Conservation (phyloP, 208 protist species). For the Trypanosomatidae sp. region DNA sequence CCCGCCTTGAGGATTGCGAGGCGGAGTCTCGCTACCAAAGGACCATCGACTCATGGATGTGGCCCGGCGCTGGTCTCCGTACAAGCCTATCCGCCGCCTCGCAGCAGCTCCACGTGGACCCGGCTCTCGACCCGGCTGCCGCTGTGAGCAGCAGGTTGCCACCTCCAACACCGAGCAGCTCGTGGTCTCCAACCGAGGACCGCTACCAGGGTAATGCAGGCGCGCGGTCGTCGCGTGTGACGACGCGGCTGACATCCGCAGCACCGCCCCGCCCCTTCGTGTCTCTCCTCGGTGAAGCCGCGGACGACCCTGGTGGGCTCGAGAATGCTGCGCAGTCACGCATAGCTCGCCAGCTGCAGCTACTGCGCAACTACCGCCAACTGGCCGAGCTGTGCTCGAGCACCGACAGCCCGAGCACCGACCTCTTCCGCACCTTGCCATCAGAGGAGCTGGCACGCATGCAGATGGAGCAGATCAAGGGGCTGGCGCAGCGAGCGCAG, state of each 20-base stretch:
- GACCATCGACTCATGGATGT: conserved; percentile 30
- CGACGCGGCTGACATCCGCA: conserved; percentile 11
- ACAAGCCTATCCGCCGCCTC: conserved; percentile 3
- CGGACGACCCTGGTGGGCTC: conserved; percentile 14
- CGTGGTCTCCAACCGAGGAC: conserved; percentile 9
- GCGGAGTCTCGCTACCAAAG: conserved; percentile 15
- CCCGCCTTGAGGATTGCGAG: neutral
- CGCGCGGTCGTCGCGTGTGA: conserved; percentile 14
- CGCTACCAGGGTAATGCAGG: conserved; percentile 10
- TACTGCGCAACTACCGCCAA: conserved; percentile 70
- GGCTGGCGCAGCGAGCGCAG: conserved; percentile 23
- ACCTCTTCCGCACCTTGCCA: conserved; percentile 35
- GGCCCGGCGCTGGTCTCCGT: neutral
- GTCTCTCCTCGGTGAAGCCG: conserved; percentile 1
- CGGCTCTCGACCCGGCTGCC: neutral
- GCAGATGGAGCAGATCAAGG: conserved; percentile 29
- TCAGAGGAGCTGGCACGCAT: conserved; percentile 46
- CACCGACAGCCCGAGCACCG: conserved; percentile 34
- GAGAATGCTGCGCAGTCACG: conserved; percentile 45
- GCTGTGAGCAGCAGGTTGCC: neutral
- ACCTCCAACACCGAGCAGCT: conserved; percentile 13
- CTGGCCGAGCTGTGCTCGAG: conserved; percentile 54
- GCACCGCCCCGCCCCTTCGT: conserved; percentile 4
- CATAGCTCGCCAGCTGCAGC: conserved; percentile 64
- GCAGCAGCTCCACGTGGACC: conserved; percentile 8